Base-by-base conservation (phyloP, 371 early-diverging fungal genomes). In the Umbelopsis sp. region DNA sequence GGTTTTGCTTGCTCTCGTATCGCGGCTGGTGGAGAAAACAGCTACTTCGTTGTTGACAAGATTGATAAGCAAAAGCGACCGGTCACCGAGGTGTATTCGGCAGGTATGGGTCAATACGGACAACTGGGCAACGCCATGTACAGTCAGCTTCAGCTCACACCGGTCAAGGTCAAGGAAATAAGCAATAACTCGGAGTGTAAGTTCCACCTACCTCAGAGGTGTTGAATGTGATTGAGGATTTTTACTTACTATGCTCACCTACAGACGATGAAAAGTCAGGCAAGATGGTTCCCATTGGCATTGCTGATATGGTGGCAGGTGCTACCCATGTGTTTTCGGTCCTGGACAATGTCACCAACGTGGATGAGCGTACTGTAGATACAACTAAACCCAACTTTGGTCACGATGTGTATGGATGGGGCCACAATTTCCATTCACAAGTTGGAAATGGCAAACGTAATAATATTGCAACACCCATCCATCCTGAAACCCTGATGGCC, bases 51-150 rank as follows among this genome's bases (percentile, higher is more conserved):
- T 12, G 29, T 76, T 41, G 70, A 65, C 70, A 73, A 73, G 35
- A 69, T 74, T 44, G 73, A 72, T 50, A 69, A 70, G 44, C 70
- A 48, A 4, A 10, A n/a, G 11, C 64, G n/a, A 2, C 25, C 35
- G 20, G 67, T 53, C 37, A 67, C 67, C 9, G 52, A 67, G 20
- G 44, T 53, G 38, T 67, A 37, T 53, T 8, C 67, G 20, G 67
- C 77, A 20, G 79, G 79, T 52, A 76, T 79, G 79, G 79, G 79
- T 12, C 79, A 79, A 45, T 79, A 75, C 70, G 79, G 79, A 20
- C 79, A 79, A 51, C 32, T 79, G 12, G 79, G 79, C 48, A 73
- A 79, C 25, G 77, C 75, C 24, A 68, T 70, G 71, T 75, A 63
- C 35, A 76, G 69, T 7, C 77, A 79, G 35, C 75, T 79, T 20